Evolutionary conservation across 768 basidiomycete genomes (phyloP), one percentile per base, ranked within the genome.

Genomic region (Collybia mongolica): DNA sequence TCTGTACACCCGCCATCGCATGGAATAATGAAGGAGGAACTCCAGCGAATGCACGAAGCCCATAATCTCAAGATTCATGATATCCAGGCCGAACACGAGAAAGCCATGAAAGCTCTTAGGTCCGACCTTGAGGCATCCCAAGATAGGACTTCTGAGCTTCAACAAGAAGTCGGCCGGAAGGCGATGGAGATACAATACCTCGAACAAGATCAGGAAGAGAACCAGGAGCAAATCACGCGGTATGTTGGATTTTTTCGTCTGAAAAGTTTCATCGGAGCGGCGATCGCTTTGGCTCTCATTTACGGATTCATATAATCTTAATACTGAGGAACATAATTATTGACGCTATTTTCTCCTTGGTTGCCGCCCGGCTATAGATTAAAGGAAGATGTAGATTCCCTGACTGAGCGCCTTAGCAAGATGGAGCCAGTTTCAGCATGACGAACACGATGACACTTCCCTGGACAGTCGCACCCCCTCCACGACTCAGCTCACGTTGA

Each of bases 1-100:
- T 53, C 64, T 1, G 59, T 64, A 17, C 64, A 71, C 37, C 64
- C 74, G 28, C 66, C 73, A 41, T 70, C 75, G 1, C 69, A 74
- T 7, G 77, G 73, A 14, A 81, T 90, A 6, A 80, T 88, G 29
- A 85, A 83, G 57, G 90, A 90, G 55, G 90, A 93, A 49, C 68
- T 94, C 36, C 82, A 84, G 63, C 80, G 76, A 60, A 68, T 90
- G 61, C 88, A 93, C 55, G 87, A 90, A 64, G 92, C 92, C 5
- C 92, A 94, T 65, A 89, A 88, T 63, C 73, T 86, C 54, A 93
- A 87, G 72, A 63, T 94, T 56, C 72, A 84, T 45, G 90, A 93
- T 66, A 55, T 92, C 48, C 75, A 86, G 62, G 83, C 84, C 14
- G 80, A 79, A 18, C 81, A 88, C 59, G 82, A 83, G 24, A 83